Evolutionary conservation across 1,139 yeast genomes (phyloP).

Genomic region (Kodamaea alishanica): DNA sequence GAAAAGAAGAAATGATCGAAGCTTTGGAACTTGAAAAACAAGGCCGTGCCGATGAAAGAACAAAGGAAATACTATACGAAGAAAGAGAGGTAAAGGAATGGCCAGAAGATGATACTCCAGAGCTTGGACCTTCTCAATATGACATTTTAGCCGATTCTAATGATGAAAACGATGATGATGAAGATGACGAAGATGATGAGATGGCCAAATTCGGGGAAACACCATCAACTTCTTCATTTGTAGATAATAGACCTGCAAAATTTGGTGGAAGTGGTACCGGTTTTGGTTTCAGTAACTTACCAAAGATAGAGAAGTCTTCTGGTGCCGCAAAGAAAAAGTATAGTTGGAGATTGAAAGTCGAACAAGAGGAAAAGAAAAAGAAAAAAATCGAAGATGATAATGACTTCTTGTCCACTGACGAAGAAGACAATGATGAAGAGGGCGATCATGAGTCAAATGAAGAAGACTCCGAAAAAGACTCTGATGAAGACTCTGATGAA

Average conservation of each 20-base stretch:
- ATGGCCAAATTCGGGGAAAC: constrained; percentile 9
- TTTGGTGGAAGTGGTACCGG: constrained; percentile 61
- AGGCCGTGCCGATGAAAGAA: constrained; percentile 66
- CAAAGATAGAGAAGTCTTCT: constrained; percentile 38
- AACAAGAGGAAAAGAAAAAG: constrained; percentile 35
- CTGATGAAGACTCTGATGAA: constrained; percentile 15
- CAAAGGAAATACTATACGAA: constrained; percentile 65
- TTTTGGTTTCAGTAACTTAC: constrained; percentile 63
- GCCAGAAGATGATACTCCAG: constrained; percentile 21
- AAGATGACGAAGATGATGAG: constrained; percentile 18
- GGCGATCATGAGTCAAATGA: constrained; percentile 17
- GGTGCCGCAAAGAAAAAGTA: constrained; percentile 35
- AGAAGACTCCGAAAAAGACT: constrained; percentile 18
- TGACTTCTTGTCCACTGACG: constrained; percentile 32
- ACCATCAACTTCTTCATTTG: constrained; percentile 47
- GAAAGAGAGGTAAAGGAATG: constrained; percentile 64
- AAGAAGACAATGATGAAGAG: constrained; percentile 37
- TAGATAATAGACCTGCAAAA: constrained; percentile 68
- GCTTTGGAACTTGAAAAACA: constrained; percentile 72
- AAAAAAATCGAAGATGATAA: constrained; percentile 35
- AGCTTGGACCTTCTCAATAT: not conserved
- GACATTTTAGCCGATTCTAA: constrained; percentile 6
- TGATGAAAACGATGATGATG: constrained; percentile 11
- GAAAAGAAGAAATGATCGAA: constrained; percentile 65
- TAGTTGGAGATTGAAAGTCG: constrained; percentile 42